Evolutionary conservation across 2,329 filamentous ascomycete species (phyloP).

Genomic region (Neocucurbitaria cava): DNA sequence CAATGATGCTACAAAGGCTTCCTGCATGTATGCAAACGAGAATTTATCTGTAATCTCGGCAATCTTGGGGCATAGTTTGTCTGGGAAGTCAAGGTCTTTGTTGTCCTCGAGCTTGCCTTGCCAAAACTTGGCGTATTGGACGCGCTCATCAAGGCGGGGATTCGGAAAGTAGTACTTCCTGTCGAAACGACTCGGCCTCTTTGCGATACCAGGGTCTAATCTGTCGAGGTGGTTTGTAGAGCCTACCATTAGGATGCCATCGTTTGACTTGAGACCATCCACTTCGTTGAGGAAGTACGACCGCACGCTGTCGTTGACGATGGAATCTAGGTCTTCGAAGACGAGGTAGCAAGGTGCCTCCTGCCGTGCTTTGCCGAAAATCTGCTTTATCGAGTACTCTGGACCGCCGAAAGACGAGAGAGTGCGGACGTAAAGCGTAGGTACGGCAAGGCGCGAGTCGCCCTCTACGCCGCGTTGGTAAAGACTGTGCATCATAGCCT

Average conservation of each 20-base stretch:
- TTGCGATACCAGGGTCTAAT: slow-evolving; percentile 68
- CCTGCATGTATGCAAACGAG: slow-evolving; percentile 56
- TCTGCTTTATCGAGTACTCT: slow-evolving; percentile 54
- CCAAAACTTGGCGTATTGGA: slow-evolving; percentile 56
- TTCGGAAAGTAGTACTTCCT: slow-evolving; percentile 56
- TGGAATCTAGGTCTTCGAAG: slow-evolving; percentile 74
- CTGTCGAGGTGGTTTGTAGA: slow-evolving; percentile 70
- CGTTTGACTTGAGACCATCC: slow-evolving; percentile 72
- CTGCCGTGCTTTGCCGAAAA: slow-evolving; percentile 62
- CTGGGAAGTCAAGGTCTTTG: slow-evolving; percentile 50
- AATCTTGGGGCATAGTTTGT: slow-evolving; percentile 48
- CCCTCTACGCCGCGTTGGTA: slow-evolving; percentile 56
- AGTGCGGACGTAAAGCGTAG: slow-evolving; percentile 63
- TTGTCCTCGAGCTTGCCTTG: slow-evolving; percentile 49
- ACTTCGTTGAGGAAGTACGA: slow-evolving; percentile 77
- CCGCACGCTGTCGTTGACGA: slow-evolving; percentile 66
- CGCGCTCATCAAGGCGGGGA: slow-evolving; percentile 48
- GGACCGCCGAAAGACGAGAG: slow-evolving; percentile 57
- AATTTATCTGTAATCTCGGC: slow-evolving; percentile 54
- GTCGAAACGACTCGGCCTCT: slow-evolving; percentile 57
- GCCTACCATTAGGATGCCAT: slow-evolving; percentile 74
- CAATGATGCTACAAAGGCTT: slow-evolving; percentile 52
- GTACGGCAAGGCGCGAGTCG: slow-evolving; percentile 54
- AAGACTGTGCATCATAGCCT: slow-evolving; percentile 72
- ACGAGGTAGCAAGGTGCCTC: slow-evolving; percentile 73